phyloP scores from a whole-genome alignment of 2,329 filamentous ascomycete genomes.

The Gnomoniopsis smithogilvyi region DNA sequence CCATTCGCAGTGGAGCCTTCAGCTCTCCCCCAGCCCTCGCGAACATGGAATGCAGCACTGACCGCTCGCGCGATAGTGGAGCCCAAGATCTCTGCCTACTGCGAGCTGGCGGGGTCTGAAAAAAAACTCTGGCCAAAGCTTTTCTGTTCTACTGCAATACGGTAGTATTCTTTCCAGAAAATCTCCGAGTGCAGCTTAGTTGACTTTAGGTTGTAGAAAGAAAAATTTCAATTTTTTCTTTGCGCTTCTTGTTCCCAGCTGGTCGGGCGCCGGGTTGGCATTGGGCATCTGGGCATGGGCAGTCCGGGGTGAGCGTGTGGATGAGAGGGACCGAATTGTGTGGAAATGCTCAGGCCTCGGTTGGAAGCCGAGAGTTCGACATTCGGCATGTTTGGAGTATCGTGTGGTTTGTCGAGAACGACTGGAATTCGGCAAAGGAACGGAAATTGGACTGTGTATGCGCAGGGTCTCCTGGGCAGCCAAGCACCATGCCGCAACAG shows the following conservation, averaged over 20 bases:
- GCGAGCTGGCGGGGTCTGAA: neutral
- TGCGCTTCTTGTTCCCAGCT: neutral
- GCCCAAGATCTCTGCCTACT: neutral
- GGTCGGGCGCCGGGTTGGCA: neutral
- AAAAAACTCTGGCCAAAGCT: conserved; percentile 4
- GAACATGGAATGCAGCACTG: neutral
- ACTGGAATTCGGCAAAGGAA: conserved; percentile 7
- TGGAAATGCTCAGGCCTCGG: neutral
- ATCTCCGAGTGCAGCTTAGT: neutral
- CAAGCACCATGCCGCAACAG: no score
- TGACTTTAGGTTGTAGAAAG: neutral
- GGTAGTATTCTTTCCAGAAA: neutral
- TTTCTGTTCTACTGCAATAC: neutral
- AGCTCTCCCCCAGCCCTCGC: neutral
- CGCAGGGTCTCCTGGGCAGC: neutral
- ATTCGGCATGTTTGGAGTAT: conserved; percentile 3
- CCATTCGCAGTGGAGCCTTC: neutral
- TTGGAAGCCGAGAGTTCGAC: conserved; percentile 6
- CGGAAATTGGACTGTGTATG: conserved; percentile 12
- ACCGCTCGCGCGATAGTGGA: neutral
- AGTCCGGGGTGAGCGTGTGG: neutral
- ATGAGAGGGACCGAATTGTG: neutral
- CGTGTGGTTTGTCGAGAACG: conserved; percentile 1
- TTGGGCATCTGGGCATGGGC: neutral
- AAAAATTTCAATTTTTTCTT: neutral